phyloP scores from a whole-genome alignment of 805 yeast genomes.

The Lachancea sp. region DNA sequence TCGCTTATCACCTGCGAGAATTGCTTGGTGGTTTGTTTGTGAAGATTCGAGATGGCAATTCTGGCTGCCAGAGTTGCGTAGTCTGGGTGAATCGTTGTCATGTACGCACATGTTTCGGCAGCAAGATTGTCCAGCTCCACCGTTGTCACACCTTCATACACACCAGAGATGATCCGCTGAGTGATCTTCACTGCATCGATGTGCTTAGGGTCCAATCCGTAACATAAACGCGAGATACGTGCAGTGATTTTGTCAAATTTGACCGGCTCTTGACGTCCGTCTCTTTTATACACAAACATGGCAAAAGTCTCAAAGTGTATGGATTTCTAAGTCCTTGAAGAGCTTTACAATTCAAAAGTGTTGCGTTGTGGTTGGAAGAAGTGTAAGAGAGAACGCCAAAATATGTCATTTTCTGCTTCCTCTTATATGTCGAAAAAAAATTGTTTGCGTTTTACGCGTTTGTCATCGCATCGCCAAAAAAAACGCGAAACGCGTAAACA shows the following conservation, averaged over 20 bases:
- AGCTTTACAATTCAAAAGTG: not conserved
- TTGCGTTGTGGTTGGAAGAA: not conserved
- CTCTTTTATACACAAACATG: constrained; percentile 89
- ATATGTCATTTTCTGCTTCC: not conserved
- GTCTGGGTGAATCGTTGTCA: constrained; percentile 98
- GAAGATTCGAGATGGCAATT: constrained; percentile 88
- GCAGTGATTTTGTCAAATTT: constrained; percentile 97
- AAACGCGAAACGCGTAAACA: constrained; percentile 7
- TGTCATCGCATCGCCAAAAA: constrained; percentile 1
- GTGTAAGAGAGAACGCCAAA: not conserved
- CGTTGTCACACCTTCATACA: constrained; percentile 95
- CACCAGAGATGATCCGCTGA: constrained; percentile 92
- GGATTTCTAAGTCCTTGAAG: not conserved
- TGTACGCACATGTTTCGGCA: constrained; percentile 95
- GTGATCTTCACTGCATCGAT: constrained; percentile 95
- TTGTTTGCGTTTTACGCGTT: constrained; percentile 3
- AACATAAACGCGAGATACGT: constrained; percentile 85
- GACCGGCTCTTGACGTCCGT: constrained; percentile 91
- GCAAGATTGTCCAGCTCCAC: constrained; percentile 77
- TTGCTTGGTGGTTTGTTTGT: constrained; percentile 85
- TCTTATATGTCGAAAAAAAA: constrained; percentile 1
- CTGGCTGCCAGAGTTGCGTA: constrained; percentile 93
- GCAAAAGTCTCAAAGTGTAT: not conserved
- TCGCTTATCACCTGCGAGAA: constrained; percentile 72
- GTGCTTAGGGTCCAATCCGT: constrained; percentile 85